Evolutionary conservation across 1,284 basidiomycete genomes (phyloP).

Genomic region (Moesziomyces globuligerus): DNA sequence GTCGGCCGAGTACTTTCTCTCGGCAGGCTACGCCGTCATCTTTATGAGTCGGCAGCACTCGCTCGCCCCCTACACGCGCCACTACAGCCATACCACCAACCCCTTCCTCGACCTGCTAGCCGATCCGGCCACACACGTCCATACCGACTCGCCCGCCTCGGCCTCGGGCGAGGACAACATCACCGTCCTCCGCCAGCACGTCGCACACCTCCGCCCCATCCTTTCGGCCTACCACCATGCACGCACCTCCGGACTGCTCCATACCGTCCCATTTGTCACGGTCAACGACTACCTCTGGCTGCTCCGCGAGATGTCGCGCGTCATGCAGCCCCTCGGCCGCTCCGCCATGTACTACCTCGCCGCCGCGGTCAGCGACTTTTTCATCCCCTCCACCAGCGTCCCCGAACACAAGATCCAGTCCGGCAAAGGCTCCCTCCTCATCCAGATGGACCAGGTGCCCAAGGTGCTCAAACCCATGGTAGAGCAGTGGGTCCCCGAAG

Average conservation of each 20-base stretch:
- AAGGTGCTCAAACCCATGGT: slow-evolving; percentile 93
- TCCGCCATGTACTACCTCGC: slow-evolving; percentile 93
- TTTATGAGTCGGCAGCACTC: slow-evolving; percentile 98
- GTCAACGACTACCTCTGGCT: slow-evolving; percentile 97
- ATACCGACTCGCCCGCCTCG: slow-evolving; percentile 19
- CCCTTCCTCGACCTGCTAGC: slow-evolving; percentile 97
- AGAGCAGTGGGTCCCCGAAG: slow-evolving; percentile 89
- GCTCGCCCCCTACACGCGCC: slow-evolving; percentile 92
- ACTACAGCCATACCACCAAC: slow-evolving; percentile 97
- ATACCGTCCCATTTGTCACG: slow-evolving; percentile 89
- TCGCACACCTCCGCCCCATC: slow-evolving; percentile 76
- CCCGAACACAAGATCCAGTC: slow-evolving; percentile 99
- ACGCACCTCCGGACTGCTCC: slow-evolving; percentile 77
- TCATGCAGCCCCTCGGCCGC: slow-evolving; percentile 75
- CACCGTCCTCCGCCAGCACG: slow-evolving; percentile 75
- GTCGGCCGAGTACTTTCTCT: slow-evolving; percentile 96
- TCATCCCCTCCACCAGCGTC: slow-evolving; percentile 87
- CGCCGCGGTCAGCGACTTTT: slow-evolving; percentile 97
- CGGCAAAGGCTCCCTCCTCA: slow-evolving; percentile 81
- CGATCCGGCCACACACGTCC: slow-evolving; percentile 67
- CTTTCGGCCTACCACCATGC: slow-evolving; percentile 84
- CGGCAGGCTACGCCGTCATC: slow-evolving; percentile 91
- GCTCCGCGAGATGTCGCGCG: slow-evolving; percentile 78
- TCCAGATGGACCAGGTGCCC: slow-evolving; percentile 99
- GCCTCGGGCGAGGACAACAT: slow-evolving; percentile 69